Base-by-base conservation (phyloP, 148 eudicot species). In the Heliamphora exappendiculata region DNA sequence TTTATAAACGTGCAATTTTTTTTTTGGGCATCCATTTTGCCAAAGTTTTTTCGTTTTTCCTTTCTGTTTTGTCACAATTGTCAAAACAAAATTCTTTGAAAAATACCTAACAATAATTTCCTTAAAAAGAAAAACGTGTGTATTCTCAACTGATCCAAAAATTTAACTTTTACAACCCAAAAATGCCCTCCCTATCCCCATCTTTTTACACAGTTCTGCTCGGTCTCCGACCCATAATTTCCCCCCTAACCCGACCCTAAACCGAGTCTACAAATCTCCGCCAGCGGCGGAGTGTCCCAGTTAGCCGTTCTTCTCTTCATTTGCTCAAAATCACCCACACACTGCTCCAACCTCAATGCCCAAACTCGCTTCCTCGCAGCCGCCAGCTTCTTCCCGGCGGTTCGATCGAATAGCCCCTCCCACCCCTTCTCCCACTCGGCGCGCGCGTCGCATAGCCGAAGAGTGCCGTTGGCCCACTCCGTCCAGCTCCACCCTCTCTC, bases 401-500 rank as follows among this genome's bases (percentile, higher is more conserved):
- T 69, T 34, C 41, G n/a, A 73, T 92, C 97, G 58, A 91, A 95
- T 0, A 79, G 50, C 36, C 47, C 57, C 80, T 92, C 93, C 98
- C 98, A 95, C 0, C 93, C 90, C 16, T 54, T 74, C 28, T 89
- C 97, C 98, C 97, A 95, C 28, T 78, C 87, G 4, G 78, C 86
- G 57, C 76, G 88, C 0, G 94, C 97, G 26, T 95, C 88, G 66
- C 98, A 95, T 41, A 95, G 85, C 78, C 87, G 80, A 0, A 94
- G 62, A 0, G 81, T 68, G 41, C 78, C 84, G 58, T 86, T 84
- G 4, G 76, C 67, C 91, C 91, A 91, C 0, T 89, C 87, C 1
- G 88, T 87, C 97, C 97, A 89, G 73, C 98, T 91, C 98, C 97
- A 95, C 22, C 89, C 84, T 63, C 72, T 73, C 17, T 78, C 26